Evolutionary conservation across 768 basidiomycete genomes (phyloP), one percentile per base, ranked within the genome.

Genomic region (Clitopilus hobsonii): DNA sequence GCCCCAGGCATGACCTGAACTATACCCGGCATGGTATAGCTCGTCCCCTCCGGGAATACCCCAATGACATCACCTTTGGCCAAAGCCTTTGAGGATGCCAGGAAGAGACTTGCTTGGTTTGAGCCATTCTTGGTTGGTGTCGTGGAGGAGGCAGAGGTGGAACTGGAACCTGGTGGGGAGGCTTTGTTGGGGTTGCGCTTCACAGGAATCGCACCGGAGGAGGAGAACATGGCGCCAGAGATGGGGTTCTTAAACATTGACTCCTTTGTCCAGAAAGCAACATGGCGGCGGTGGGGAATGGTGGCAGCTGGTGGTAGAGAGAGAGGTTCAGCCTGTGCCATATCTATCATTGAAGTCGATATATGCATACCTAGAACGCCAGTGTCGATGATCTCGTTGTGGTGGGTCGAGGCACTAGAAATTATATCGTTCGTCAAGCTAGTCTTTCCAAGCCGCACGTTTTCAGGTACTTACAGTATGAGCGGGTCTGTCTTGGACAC

Each of bases 181-280:
- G 58, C 63, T 51, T 67, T 67, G 58, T 86, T 82, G 27, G 76
- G 84, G 63, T 82, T 84, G 25, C 88, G 69, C 56, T 81, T 74
- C 18, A 90, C 86, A n/a, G 86, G 84, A 56, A 91, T 87, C 57
- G 86, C 86, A 4, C 85, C 87, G 0, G 84, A 81, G 45, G 85
- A 83, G 3, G 74, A 70, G 27, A 89, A 71, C 32, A 89, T 67
- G 1, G 73, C 71, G 0, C 77, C 73, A 1, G 74, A 61, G 1
- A 85, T 60, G 0, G 82, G 83, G 57, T 86, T 82, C 23, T 70
- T 71, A 69, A 90, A 91, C 61, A 90, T 71, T 0, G 74, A 79
- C 24, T 85, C 81, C 63, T 89, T 91, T n/a, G 86, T 85, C 86
- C 88, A 82, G 65, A 77, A 82, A 53, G 80, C 83, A 28, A 90